Base-by-base conservation (phyloP, 495 filamentous ascomycete species). In the Neurospora sp. region DNA sequence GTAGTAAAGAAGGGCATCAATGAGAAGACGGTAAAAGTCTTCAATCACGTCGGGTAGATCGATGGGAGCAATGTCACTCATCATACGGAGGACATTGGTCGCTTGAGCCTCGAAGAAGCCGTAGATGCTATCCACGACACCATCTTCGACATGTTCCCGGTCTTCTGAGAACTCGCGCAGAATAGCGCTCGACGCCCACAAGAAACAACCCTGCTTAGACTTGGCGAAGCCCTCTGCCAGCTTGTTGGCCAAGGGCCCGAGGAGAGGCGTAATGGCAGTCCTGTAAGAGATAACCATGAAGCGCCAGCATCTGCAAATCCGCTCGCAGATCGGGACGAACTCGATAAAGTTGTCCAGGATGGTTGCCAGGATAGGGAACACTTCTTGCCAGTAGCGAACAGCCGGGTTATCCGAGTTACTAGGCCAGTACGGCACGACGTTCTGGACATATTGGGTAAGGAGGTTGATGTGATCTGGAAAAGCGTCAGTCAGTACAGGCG, bases 1-100 rank as follows among this genome's bases (percentile, higher is more conserved):
- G 79, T 97, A 96, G 82, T 94, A 99, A 73, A 97, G 90, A 20
- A 97, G 86, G 27, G 94, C 94, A 82, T 98, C 94, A 14, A 91
- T 90, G 5, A 93, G 88, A 16, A 99, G 88, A 38, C 96, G 93
- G 86, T 96, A 99, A 83, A 97, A 99, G 79, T 99, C 96, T 82
- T 99, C 96, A 77, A 98, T 98, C 71, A 99, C 94, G 82, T 99
- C 96, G 10, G 96, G 94, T 12, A 98, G 86, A 75, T 98, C 94
- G 77, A 91, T 88, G 12, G 96, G 93, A 18, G 90, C 88, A 16
- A 97, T 79, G 76, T 95, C 92, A 82, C 93, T 97, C 82, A 99
- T 86, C 74, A 92, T 90, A 31, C 92, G 90, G 70, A 99, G 86
- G 83, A 98, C 97, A 39, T 89, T 92, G 27, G 91, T 88, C 8